Evolutionary conservation across 495 filamentous ascomycete species (phyloP), one percentile per base, ranked within the genome.

Genomic region (Penicillium samsonianum): DNA sequence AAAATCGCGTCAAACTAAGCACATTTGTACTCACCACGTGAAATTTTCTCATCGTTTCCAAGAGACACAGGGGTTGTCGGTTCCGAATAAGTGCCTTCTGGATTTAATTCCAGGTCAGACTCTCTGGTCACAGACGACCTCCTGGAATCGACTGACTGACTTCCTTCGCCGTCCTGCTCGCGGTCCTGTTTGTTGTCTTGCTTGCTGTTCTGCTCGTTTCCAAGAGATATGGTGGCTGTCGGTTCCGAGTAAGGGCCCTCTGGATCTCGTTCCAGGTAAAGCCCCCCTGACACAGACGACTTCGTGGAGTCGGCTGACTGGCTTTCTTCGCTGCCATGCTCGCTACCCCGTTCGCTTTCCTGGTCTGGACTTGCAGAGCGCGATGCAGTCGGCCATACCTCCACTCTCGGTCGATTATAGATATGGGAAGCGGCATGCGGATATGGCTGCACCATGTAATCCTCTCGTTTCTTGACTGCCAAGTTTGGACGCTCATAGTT

Each of bases 11-110:
- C 35, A 17, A 38, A 38, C 35, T 38, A 38, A 17, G 35, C n/a
- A 17, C 2, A 2, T 38, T 64, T 68, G 37, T 65, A 68, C 70
- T 70, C 64, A 72, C 69, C 63, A n/a, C 19, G 33, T n/a, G 42
- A 17, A 40, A 35, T 30, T 22, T 51, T 55, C 4, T 33, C 45
- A 16, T 60, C 52, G 23, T 58, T 46, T 20, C 37, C 26, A 10
- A 48, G 28, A 20, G 26, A 16, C 7, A 14, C n/a, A 48, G 45
- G 45, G 9, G 16, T 20, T 10, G 16, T 10, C 26, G 45, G 30
- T 40, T 37, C 52, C 23, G 12, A 28, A 37, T 40, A 26, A 50
- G 28, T 59, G 38, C 20, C 16, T 5, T 38, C 35, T 37, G 42
- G 25, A 19, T 28, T 35, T 50, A 19, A 30, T 5, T 35, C 30